Evolutionary conservation across 805 yeast genomes (phyloP), one percentile per base, ranked within the genome.

Genomic region (Candida insectalens): DNA sequence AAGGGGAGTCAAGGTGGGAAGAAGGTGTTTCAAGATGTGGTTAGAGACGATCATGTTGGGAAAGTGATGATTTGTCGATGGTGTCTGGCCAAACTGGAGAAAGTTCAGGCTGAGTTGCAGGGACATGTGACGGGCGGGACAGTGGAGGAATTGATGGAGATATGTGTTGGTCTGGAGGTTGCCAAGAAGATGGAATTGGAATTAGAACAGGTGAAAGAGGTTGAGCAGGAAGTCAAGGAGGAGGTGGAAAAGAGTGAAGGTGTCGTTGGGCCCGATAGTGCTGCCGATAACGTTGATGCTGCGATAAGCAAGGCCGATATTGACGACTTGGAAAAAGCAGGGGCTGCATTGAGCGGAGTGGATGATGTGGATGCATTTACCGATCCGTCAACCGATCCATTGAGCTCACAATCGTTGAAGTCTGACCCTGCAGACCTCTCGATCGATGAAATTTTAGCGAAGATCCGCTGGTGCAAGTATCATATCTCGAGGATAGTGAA

Each of bases 1-100:
- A 92, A 83, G 56, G 63, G 70, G 12, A 68, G 92, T 39, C 74
- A 76, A 53, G 92, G 71, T 28, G 73, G 61, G 57, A 75, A 98
- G 58, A 55, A 59, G 4, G 60, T 69, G 44, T 92, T 98, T 97
- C 45, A 45, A 7, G 66, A 74, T 51, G 46, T 83, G 32, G 70
- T 74, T 47, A 80, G 95, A 13, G 75, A 76, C 41, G 79, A 80
- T 34, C 38, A 36, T 3, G 36, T 36, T 12, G 39, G 40, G 3
- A 28, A 49, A 17, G 25, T 27, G 19, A 36, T 42, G 19, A 30
- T 47, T 28, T 43, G 44, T 28, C 17, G 28, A 8, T 43, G 46
- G 47, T 43, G 48, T 25, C 16, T 37, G 10, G 34, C 18, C 4
- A 28, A 34, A 13, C 17, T 42, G 25, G 16, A 26, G 4, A 23